Conservation (phyloP, 352 stramenopile species). For the Pythium angustatum region DNA sequence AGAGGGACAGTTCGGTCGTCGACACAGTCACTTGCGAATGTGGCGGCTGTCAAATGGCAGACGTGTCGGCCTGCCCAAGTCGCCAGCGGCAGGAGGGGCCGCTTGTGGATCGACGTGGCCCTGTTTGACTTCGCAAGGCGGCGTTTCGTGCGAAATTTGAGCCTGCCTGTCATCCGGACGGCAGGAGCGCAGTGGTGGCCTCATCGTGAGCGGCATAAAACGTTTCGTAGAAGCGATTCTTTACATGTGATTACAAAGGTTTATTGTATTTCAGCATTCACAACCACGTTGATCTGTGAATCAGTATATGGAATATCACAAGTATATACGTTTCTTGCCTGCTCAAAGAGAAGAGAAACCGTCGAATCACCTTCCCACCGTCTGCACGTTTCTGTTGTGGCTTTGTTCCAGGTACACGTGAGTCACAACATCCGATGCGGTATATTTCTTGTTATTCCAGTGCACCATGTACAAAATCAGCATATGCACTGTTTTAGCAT, state of each 20-base stretch:
- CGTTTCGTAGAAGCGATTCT: no score
- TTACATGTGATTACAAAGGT: no score
- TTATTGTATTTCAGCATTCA: no score
- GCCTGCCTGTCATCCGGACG: no score
- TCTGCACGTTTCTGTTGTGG: conserved; percentile 10
- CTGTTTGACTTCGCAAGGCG: no score
- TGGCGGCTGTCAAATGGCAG: conserved; percentile 14
- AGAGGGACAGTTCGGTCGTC: no score
- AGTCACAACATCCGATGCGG: conserved; percentile 11
- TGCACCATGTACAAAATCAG: neutral
- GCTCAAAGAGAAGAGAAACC: neutral
- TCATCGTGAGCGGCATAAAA: neutral
- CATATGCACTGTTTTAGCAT: neutral
- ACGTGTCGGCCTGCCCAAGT: conserved; percentile 4
- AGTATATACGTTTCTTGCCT: neutral
- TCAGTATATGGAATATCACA: neutral
- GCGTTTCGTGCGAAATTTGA: neutral
- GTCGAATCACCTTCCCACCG: neutral
- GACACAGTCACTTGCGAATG: neutral
- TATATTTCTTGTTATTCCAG: neutral
- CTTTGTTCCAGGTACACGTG: conserved; percentile 8
- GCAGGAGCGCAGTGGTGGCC: no score
- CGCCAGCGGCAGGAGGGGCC: neutral
- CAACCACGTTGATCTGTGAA: no score
- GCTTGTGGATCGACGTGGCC: neutral